phyloP scores from a whole-genome alignment of 305 asterid genomes.

The Fraxinus velutina region DNA sequence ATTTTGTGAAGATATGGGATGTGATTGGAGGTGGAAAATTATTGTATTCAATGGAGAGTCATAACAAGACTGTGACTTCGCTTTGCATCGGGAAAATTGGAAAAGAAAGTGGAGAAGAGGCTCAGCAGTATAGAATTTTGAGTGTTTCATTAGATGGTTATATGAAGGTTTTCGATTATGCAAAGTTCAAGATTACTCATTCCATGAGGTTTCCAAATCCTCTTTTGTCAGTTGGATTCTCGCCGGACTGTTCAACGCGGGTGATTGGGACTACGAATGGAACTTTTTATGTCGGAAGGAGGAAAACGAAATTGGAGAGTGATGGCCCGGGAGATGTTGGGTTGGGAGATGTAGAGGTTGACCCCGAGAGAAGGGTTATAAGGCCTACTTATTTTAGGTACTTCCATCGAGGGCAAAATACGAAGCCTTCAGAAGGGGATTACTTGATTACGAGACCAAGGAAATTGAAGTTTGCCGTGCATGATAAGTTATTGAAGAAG shows the following conservation, averaged over 20 bases:
- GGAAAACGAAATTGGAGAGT: slow-evolving; percentile 45
- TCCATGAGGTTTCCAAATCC: slow-evolving; percentile 82
- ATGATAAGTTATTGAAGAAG: slow-evolving; percentile 73
- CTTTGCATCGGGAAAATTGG: slow-evolving; percentile 70
- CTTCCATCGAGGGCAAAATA: slow-evolving; percentile 72
- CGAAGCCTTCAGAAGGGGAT: slow-evolving; percentile 69
- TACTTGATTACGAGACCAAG: slow-evolving; percentile 55
- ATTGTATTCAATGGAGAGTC: slow-evolving; percentile 85
- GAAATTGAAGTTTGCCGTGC: slow-evolving; percentile 63
- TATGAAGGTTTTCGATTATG: slow-evolving; percentile 83
- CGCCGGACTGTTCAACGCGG: slow-evolving; percentile 70
- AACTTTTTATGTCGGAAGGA: slow-evolving; percentile 57
- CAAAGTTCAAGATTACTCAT: slow-evolving; percentile 71
- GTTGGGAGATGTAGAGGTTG: slow-evolving; percentile 42
- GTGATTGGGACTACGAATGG: slow-evolving; percentile 80
- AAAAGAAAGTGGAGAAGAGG: slow-evolving; percentile 47
- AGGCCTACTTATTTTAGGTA: slow-evolving; percentile 80
- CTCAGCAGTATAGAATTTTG: slow-evolving; percentile 56
- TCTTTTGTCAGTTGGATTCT: slow-evolving; percentile 64
- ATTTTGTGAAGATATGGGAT: slow-evolving; percentile 84
- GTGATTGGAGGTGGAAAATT: slow-evolving; percentile 83
- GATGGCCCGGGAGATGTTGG: slow-evolving; percentile 35
- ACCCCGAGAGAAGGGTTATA: slow-evolving; percentile 41
- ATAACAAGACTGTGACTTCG: slow-evolving; percentile 77
- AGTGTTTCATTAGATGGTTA: slow-evolving; percentile 88